A percentile compares a stretch with the other conserved stretches of the same genome.
These are phyloP conservation scores for Cornus kousa DNA, from an alignment of 148 eudicot genomes.

Conservation along the genomic window DNA sequence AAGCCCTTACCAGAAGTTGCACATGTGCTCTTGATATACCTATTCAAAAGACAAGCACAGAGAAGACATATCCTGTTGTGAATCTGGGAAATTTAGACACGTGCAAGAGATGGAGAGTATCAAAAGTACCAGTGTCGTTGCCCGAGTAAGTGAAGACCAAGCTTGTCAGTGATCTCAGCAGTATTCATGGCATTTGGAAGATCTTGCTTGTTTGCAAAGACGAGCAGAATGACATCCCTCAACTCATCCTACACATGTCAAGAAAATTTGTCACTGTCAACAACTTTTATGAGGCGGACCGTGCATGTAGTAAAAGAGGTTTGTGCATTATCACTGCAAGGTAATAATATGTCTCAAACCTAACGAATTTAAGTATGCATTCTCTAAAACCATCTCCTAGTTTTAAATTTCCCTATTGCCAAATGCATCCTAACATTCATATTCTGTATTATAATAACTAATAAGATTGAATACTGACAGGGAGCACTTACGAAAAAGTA, in stretches of 20 bases:
- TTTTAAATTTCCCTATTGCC: no score
- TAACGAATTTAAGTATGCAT: not conserved
- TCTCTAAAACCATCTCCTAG: not conserved
- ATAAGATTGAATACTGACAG: not conserved
- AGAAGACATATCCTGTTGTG: not conserved
- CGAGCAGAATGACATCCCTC: conserved; percentile 68
- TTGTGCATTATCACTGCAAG: not conserved
- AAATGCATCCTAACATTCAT: not conserved
- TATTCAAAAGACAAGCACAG: not conserved
- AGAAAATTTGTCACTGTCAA: not conserved
- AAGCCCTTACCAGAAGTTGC: conserved; percentile 18
- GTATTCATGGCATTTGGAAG: conserved; percentile 75
- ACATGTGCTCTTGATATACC: conserved; percentile 22
- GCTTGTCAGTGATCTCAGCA: conserved; percentile 72
- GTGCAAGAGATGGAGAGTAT: not conserved
- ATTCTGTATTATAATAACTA: not conserved
- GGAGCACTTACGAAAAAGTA: not conserved
- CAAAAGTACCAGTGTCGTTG: conserved; percentile 60
- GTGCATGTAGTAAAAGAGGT: no score
- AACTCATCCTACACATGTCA: conserved; percentile 48
- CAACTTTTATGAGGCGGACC: not conserved
- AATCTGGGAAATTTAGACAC: not conserved
- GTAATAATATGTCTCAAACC: no score
- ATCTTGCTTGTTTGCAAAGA: conserved; percentile 81
- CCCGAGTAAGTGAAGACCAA: conserved; percentile 72